Conservation (phyloP, 345 rosid species). For the Corymbia maculata region DNA sequence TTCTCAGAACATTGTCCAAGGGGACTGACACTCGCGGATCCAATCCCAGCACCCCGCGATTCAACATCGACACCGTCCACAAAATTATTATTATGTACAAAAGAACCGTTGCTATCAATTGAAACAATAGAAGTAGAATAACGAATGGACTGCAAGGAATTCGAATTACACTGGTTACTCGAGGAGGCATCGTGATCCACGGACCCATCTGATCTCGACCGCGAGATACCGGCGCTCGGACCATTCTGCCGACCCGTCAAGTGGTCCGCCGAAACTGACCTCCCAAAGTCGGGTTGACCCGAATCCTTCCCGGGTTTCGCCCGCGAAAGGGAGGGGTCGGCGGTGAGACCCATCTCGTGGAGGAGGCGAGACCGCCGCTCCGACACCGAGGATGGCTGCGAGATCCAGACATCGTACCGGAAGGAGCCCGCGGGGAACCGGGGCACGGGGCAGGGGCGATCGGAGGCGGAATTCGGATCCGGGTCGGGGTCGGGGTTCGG, state of each 20-base stretch:
- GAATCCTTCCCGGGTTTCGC: not conserved
- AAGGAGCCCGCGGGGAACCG: constrained; percentile 4
- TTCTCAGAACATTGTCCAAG: constrained; percentile 2
- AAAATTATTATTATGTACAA: constrained; percentile 6
- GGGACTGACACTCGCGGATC: constrained; percentile 1
- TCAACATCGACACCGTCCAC: not conserved
- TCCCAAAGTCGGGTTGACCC: not conserved
- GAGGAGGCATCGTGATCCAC: constrained; percentile 6
- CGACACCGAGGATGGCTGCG: constrained; percentile 28
- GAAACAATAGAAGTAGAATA: constrained; percentile 1
- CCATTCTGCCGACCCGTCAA: not conserved
- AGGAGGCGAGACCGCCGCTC: constrained; percentile 34
- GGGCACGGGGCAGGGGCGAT: constrained; percentile 10
- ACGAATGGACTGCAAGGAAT: not conserved
- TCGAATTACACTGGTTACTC: not conserved
- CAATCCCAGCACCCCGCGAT: not conserved
- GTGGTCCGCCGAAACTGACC: constrained; percentile 7
- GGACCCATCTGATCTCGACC: constrained; percentile 17
- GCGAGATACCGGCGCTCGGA: constrained; percentile 1
- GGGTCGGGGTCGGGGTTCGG: not conserved
- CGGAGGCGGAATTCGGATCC: not conserved
- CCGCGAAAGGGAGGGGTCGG: not conserved
- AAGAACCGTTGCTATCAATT: not conserved
- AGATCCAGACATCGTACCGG: constrained; percentile 32
- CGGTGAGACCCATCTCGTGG: constrained; percentile 25